Evolutionary conservation across 352 stramenopile species (phyloP), one percentile per base, ranked within the genome.

Genomic region (Phytophthora rubi): DNA sequence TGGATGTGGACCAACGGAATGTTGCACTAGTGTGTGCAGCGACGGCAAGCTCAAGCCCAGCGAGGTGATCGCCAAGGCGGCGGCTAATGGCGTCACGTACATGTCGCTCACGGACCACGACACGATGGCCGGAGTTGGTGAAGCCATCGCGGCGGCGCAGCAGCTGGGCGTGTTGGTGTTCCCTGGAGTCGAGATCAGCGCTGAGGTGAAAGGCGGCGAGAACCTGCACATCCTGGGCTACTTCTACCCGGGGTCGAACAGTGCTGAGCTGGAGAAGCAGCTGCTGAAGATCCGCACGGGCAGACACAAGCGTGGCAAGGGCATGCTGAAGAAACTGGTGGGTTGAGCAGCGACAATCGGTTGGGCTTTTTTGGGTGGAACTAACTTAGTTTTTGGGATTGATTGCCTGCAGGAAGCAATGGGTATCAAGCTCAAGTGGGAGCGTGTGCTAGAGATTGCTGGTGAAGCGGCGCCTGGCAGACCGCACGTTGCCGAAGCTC

Each of bases 151-250:
- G 23, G 65, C 79, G 7, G 88, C 86, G 5, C 78, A 86, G 54
- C 72, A 81, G 13, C 81, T 91, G 9, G 75, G 82, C 23, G 87
- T 96, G 30, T 73, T 96, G 7, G 88, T 94, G 18, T 71, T 96
- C 37, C 88, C 88, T 3, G 88, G 88, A 16, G 88, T 96, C 18
- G 88, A 96, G 68, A 96, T 96, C 74, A 94, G 86, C 52, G 88
- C 88, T 26, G 88, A 96, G 73, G 88, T 94, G 26, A 91, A 88
- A 47, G 87, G 86, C 16, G 86, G 82, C 10, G 88, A 96, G 70
- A 96, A 94, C 65, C 62, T 96, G 42, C 88, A 96, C 57, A 94
- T 96, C 63, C 69, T 96, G 35, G 88, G 88, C 18, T 96, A 96
- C 68, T 96, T 96, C 52, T 92, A 81, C 60, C 88, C 88, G 1